A percentile compares a stretch with the other conserved stretches of the same genome.
These are phyloP conservation scores for Hawksworthiomyces lignivorus DNA, from an alignment of 2,329 filamentous ascomycete species.

Conservation along the genomic window DNA sequence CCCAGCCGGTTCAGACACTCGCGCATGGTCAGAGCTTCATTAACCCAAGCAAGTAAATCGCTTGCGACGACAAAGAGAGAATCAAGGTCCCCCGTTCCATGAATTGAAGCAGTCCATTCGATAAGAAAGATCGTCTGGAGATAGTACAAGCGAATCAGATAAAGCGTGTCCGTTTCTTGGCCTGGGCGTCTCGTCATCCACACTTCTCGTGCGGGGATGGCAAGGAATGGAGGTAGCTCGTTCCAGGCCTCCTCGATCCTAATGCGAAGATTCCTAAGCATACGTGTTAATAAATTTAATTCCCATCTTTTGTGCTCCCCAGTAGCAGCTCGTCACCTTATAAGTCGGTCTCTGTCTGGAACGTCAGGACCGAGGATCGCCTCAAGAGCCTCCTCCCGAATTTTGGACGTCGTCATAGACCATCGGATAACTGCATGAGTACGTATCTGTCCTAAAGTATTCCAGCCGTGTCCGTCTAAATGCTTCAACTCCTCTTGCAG, in stretches of 20 bases:
- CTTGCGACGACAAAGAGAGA: slow-evolving; percentile 5
- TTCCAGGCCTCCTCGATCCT: slow-evolving; percentile 3
- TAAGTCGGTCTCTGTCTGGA: neutral
- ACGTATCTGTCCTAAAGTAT: slow-evolving; percentile 31
- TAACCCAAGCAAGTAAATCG: slow-evolving; percentile 9
- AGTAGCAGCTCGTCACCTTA: neutral
- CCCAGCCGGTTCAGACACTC: slow-evolving; percentile 6
- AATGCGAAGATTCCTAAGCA: neutral
- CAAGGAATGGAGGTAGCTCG: slow-evolving; percentile 1
- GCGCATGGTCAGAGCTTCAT: slow-evolving; percentile 7
- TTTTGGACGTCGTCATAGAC: slow-evolving; percentile 9
- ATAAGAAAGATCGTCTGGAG: slow-evolving; percentile 8
- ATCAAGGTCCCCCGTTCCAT: slow-evolving; percentile 3
- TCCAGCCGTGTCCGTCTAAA: slow-evolving; percentile 46
- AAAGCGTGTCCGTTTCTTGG: slow-evolving; percentile 6
- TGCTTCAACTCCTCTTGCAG: slow-evolving; percentile 17
- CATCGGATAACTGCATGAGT: slow-evolving; percentile 6
- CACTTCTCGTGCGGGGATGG: neutral
- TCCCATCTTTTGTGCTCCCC: no score
- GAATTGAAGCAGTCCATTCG: slow-evolving; percentile 6
- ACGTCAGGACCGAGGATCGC: slow-evolving; percentile 2
- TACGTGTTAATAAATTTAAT: no score
- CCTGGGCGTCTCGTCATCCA: neutral
- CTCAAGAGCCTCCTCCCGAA: slow-evolving; percentile 8
- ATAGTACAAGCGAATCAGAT: slow-evolving; percentile 7